Conservation (phyloP, 768 basidiomycete genomes). For the Hygrocybe punicea region DNA sequence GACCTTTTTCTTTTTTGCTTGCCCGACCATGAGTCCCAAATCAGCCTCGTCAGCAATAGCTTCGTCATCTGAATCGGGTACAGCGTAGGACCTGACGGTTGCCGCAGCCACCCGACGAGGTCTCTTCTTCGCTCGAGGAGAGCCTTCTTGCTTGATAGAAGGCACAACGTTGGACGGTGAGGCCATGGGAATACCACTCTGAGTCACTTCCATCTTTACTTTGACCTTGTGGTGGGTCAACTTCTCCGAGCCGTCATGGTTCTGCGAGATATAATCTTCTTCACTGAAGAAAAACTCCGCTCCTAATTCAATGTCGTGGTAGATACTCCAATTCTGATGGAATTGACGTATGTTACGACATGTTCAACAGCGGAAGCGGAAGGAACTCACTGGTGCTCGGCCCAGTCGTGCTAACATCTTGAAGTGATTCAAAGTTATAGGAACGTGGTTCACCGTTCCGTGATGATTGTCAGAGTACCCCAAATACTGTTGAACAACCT, state of each 20-base stretch:
- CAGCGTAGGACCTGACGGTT: conserved; percentile 55
- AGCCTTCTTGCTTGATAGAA: not conserved
- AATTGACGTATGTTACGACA: not conserved
- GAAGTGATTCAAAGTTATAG: conserved; percentile 74
- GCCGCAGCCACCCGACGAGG: conserved; percentile 56
- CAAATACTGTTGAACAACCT: conserved; percentile 52
- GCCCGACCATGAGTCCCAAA: conserved; percentile 28
- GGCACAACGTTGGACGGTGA: conserved; percentile 23
- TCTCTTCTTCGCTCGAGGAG: conserved; percentile 44
- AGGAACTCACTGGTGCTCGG: conserved; percentile 50
- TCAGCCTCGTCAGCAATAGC: conserved; percentile 42
- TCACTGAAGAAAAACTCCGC: conserved; percentile 69
- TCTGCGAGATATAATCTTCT: conserved; percentile 56
- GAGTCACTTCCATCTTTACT: conserved; percentile 43
- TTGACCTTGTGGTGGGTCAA: conserved; percentile 26
- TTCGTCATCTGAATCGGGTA: conserved; percentile 73
- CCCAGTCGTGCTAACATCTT: conserved; percentile 68
- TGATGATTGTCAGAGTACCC: conserved; percentile 24
- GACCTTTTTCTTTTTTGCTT: conserved; percentile 34
- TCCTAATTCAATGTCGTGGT: conserved; percentile 59
- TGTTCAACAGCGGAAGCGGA: not conserved
- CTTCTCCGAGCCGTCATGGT: conserved; percentile 14
- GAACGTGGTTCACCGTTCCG: conserved; percentile 44
- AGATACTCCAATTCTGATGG: conserved; percentile 50
- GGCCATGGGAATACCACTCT: conserved; percentile 27